Conservation (phyloP, 2,329 filamentous ascomycete genomes). For the Fusarium humuli region DNA sequence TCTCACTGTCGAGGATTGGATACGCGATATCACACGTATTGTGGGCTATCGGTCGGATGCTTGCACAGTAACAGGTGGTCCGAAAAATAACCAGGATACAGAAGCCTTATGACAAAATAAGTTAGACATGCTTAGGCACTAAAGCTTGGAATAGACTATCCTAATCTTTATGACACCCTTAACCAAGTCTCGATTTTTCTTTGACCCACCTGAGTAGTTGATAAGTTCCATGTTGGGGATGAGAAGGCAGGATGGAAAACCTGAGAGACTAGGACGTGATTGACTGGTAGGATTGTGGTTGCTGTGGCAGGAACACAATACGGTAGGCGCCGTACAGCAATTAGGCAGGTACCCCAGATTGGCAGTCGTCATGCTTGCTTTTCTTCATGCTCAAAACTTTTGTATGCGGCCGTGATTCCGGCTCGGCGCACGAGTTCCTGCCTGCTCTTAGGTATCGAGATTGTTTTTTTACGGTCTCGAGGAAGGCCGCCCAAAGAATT, state of each 20-base stretch:
- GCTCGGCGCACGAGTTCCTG: conserved; percentile 31
- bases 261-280: conserved; percentile 23
- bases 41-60: conserved; percentile 7
- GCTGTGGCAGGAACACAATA: conserved; percentile 23
- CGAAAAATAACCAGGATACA: too few species aligned
- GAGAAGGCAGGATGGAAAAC: conserved; percentile 26
- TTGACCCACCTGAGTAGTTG: not conserved
- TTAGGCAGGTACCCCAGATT: conserved; percentile 13
- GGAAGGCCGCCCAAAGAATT: not conserved
- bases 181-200: too few species aligned
- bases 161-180: too few species aligned
- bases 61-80: not conserved
- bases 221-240: not conserved
- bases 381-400: conserved; percentile 7
- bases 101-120: too few species aligned
- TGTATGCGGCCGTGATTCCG: conserved; percentile 35
- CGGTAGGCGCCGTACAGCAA: conserved; percentile 1
- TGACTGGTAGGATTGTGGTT: conserved; percentile 23
- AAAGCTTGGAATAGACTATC: too few species aligned
- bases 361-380: conserved; percentile 36
- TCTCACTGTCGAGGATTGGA: conserved; percentile 39
- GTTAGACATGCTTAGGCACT: too few species aligned
- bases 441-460: conserved; percentile 7
- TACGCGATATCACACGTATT: conserved; percentile 34
- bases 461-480: not conserved